Conservation (phyloP, 2,329 filamentous ascomycete species). For the Colletotrichum sidae region DNA sequence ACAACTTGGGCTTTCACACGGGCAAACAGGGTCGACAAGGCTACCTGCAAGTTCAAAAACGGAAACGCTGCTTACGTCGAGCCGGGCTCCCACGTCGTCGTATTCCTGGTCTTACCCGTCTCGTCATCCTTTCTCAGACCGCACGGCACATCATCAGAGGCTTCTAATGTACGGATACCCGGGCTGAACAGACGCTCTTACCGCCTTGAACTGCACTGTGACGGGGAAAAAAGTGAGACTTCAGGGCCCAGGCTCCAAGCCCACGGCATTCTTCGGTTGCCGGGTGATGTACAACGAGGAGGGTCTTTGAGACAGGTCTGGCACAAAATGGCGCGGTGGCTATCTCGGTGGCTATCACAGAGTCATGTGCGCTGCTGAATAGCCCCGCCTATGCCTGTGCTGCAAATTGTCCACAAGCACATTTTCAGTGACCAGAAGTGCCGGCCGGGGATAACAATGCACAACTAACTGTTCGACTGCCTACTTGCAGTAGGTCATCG, state of each 20-base stretch:
- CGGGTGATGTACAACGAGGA: conserved; percentile 27
- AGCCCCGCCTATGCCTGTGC: not conserved
- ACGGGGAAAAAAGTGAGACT: conserved; percentile 24
- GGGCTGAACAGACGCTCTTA: conserved; percentile 3
- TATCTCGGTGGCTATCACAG: conserved; percentile 17
- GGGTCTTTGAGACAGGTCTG: conserved; percentile 34
- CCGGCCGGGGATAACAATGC: conserved; percentile 15
- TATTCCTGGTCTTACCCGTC: conserved; percentile 31
- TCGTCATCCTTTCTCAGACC: conserved; percentile 28
- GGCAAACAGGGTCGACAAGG: conserved; percentile 31
- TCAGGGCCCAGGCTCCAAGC: conserved; percentile 27
- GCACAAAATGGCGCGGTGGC: conserved; percentile 31
- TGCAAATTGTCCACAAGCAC: conserved; percentile 9
- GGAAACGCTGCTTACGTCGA: conserved; percentile 27
- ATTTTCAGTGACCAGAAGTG: conserved; percentile 10
- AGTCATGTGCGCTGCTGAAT: conserved; percentile 6
- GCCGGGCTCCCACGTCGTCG: conserved; percentile 30
- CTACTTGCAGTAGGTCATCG: not conserved
- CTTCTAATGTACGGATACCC: conserved; percentile 5
- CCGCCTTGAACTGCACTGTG: conserved; percentile 1
- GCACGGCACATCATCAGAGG: conserved; percentile 19
- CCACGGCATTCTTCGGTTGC: conserved; percentile 35
- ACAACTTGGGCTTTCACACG: conserved; percentile 12
- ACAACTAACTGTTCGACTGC: conserved; percentile 15
- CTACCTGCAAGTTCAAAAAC: conserved; percentile 30